phyloP scores from a whole-genome alignment of 257 asterid species.

The Solanum raphanifolium region DNA sequence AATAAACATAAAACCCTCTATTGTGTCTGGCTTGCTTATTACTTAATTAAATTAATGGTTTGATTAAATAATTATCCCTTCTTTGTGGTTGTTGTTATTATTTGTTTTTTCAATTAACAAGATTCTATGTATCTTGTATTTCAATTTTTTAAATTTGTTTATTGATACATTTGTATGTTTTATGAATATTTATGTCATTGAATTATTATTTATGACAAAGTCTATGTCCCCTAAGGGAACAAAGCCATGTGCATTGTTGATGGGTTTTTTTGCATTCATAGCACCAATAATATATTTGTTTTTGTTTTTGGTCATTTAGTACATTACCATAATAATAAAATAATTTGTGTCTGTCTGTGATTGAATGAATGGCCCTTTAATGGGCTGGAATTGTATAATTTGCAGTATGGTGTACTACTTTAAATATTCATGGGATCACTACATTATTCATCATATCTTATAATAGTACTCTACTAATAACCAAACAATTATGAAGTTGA shows the following conservation, averaged over 20 bases:
- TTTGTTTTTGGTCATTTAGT: background rate
- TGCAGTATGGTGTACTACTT: background rate
- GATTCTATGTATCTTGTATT: slow-evolving; percentile 41
- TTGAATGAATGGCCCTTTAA: background rate
- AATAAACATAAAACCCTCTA: slow-evolving; percentile 25
- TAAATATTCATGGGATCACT: slow-evolving; percentile 1
- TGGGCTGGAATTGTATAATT: background rate
- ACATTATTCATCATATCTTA: background rate
- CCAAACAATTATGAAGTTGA: background rate
- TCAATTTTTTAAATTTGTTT: background rate
- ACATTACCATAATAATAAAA: background rate
- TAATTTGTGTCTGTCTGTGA: background rate
- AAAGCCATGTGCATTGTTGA: slow-evolving; percentile 60
- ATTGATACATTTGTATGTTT: background rate
- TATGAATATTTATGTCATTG: slow-evolving; percentile 5
- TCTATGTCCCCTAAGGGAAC: slow-evolving; percentile 40
- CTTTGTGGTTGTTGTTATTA: slow-evolving; percentile 8
- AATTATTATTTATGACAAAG: slow-evolving; percentile 23
- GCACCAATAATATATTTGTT: slow-evolving; percentile 1
- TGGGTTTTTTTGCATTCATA: slow-evolving; percentile 29
- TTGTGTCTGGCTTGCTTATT: slow-evolving; percentile 46
- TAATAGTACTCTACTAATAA: background rate
- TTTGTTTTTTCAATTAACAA: slow-evolving; percentile 2
- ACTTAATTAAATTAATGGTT: slow-evolving; percentile 23
- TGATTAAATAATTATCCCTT: slow-evolving; percentile 14